phyloP scores from a whole-genome alignment of 2,329 filamentous ascomycete genomes.

The Bipolaris oryzae region DNA sequence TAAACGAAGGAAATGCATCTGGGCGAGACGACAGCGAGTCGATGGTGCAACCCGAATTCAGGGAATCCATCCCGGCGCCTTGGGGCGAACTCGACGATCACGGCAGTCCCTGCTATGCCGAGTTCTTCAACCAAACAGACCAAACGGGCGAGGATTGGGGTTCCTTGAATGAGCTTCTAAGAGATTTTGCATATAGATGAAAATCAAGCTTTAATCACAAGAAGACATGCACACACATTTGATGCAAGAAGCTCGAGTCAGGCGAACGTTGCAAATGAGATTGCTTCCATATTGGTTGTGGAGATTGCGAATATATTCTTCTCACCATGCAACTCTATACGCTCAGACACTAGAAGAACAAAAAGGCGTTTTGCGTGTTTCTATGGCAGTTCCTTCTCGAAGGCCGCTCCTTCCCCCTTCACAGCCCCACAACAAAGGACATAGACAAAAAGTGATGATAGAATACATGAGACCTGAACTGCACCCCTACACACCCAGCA shows the following conservation, averaged over 20 bases:
- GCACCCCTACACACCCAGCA: not conserved
- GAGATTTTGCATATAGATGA: not conserved
- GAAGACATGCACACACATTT: not conserved
- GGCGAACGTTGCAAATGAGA: not conserved
- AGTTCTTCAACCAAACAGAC: no score
- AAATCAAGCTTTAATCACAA: not conserved
- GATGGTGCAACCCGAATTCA: constrained; percentile 25
- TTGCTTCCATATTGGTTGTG: not conserved
- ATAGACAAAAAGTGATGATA: constrained; percentile 2
- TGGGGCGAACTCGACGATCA: constrained; percentile 30
- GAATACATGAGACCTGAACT: constrained; percentile 10
- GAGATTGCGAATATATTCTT: not conserved
- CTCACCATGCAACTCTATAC: constrained; percentile 1
- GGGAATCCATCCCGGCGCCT: constrained; percentile 2
- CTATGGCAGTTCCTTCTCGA: not conserved
- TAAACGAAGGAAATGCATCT: not conserved
- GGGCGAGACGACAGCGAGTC: constrained; percentile 19
- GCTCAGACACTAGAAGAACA: constrained; percentile 9
- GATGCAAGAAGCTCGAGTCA: no score
- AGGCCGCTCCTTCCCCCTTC: no score
- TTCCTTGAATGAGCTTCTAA: no score
- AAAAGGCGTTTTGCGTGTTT: not conserved
- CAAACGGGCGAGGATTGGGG: no score
- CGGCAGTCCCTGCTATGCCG: constrained; percentile 41
- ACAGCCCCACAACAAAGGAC: not conserved